A percentile compares a stretch with the other conserved stretches of the same genome.
Conservation (phyloP, 2,329 filamentous ascomycete genomes). For the Fusarium tuaranense region DNA sequence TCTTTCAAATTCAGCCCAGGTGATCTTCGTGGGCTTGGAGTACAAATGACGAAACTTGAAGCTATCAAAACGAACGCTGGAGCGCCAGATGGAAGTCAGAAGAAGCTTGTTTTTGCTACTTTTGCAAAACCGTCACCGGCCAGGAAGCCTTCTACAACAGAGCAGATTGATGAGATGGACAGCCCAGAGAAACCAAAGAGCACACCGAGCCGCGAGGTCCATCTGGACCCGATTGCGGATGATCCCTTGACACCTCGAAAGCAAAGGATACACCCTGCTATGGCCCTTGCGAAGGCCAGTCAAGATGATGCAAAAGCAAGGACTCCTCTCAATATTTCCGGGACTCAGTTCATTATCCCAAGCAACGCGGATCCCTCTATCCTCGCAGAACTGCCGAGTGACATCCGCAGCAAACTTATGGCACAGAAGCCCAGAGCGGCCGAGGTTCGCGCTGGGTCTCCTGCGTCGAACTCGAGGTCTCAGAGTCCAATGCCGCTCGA, state of each 20-base stretch:
- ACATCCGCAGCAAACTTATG: slow-evolving; percentile 83
- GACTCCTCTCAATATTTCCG: slow-evolving; percentile 79
- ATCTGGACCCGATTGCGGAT: slow-evolving; percentile 66
- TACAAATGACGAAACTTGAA: slow-evolving; percentile 94
- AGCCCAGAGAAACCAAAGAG: slow-evolving; percentile 51
- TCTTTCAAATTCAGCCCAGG: slow-evolving; percentile 88
- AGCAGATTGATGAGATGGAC: slow-evolving; percentile 64
- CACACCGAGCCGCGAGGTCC: slow-evolving; percentile 45
- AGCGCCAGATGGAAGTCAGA: slow-evolving; percentile 81
- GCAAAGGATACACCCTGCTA: slow-evolving; percentile 64
- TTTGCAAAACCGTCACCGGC: slow-evolving; percentile 54
- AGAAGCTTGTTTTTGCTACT: slow-evolving; percentile 77
- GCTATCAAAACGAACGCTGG: slow-evolving; percentile 72
- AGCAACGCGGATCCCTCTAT: slow-evolving; percentile 85
- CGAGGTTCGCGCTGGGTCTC: slow-evolving; percentile 42
- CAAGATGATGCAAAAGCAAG: slow-evolving; percentile 67
- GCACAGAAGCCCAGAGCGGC: slow-evolving; percentile 60
- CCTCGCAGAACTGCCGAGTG: slow-evolving; percentile 82
- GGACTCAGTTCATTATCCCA: slow-evolving; percentile 94
- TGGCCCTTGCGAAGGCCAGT: slow-evolving; percentile 62
- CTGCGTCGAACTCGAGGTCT: slow-evolving; percentile 49
- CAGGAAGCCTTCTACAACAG: slow-evolving; percentile 55
- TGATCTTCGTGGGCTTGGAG: slow-evolving; percentile 90
- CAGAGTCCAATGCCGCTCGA: slow-evolving; percentile 55
- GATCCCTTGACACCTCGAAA: slow-evolving; percentile 66